Evolutionary conservation across 2,329 filamentous ascomycete species (phyloP), one percentile per base, ranked within the genome.

Genomic region (Penicillium sp.): DNA sequence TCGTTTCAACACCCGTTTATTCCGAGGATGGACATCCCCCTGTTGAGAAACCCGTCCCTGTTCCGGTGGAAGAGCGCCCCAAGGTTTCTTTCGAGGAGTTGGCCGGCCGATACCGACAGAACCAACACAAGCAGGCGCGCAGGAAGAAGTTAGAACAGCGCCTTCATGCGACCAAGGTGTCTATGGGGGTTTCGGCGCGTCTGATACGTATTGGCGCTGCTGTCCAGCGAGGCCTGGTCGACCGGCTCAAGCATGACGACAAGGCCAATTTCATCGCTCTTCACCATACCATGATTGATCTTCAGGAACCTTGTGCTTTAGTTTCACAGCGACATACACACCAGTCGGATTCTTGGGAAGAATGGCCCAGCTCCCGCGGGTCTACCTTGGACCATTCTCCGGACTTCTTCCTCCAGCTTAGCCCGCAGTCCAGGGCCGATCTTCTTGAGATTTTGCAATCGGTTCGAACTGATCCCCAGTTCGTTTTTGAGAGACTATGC

Each of bases 391-490:
- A 71, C 60, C 73, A 64, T 62, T 67, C 73, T 52, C 71, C 71
- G 58, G 76, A 76, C 62, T 81, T 82, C 64, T 75, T 79, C 59
- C 69, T 90, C 74, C 88, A 93, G 71, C 86, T 98, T 54, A 91
- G 93, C 56, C 83, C 87, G 60, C 88, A 90, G 65, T 88, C 92
- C 60, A 85, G 91, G 73, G 87, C 92, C 64, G 87, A 89, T 48
- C 87, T 97, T 62, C 75, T 97, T 62, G 86, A 88, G 65, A 94
- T 98, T 72, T 80, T 98, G 69, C 89, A 87, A 53, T 87, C 92
- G 76, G 86, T 97, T 65, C 88, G 94, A 69, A 93, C 90, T 66
- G 93, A 97, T 75, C 89, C 92, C 44, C 89, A 93, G 71, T 98
- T 96, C 78, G 78, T 99, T 76, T 92, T 94, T 71, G 88, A 91